Percentiles rank a stretch among this genome's conserved stretches.
Conservation (phyloP, 768 basidiomycete genomes). For the Suillus subluteus region DNA sequence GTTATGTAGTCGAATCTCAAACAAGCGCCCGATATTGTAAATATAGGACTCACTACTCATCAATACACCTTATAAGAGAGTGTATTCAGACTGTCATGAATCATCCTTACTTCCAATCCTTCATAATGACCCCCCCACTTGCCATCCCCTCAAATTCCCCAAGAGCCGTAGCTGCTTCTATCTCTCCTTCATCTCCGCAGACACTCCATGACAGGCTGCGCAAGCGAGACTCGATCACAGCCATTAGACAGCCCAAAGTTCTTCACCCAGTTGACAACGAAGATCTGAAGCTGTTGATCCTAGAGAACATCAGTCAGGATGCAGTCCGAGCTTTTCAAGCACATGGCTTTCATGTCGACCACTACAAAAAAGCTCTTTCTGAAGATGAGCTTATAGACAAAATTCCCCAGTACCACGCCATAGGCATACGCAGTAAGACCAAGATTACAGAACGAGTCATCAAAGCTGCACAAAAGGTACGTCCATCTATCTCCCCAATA, state of each 20-base stretch:
- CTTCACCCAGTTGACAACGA: constrained; percentile 85
- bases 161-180: constrained; percentile 49
- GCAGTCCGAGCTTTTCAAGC: constrained; percentile 80
- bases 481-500: constrained; percentile 21
- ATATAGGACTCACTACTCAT: constrained; percentile 3
- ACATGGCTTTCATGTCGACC: constrained; percentile 93
- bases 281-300: constrained; percentile 76
- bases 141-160: constrained; percentile 39
- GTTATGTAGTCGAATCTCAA: too few relatives aligned
- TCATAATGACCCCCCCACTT: constrained; percentile 51
- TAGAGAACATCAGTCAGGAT: constrained; percentile 95
- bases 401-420: constrained; percentile 85
- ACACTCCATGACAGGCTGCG: constrained; percentile 53
- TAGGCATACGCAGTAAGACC: constrained; percentile 98
- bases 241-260: constrained; percentile 62
- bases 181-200: constrained; percentile 50
- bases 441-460: constrained; percentile 92
- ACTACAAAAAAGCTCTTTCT: constrained; percentile 80
- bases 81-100: constrained; percentile 16
- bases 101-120: constrained; percentile 17
- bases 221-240: constrained; percentile 35
- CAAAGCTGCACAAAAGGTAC: constrained; percentile 82
- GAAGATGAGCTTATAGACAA: constrained; percentile 91
- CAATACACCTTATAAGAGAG: constrained; percentile 18
- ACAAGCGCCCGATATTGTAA: neutral